phyloP scores from a whole-genome alignment of 495 filamentous ascomycete genomes.

The Choiromyces venosus region DNA sequence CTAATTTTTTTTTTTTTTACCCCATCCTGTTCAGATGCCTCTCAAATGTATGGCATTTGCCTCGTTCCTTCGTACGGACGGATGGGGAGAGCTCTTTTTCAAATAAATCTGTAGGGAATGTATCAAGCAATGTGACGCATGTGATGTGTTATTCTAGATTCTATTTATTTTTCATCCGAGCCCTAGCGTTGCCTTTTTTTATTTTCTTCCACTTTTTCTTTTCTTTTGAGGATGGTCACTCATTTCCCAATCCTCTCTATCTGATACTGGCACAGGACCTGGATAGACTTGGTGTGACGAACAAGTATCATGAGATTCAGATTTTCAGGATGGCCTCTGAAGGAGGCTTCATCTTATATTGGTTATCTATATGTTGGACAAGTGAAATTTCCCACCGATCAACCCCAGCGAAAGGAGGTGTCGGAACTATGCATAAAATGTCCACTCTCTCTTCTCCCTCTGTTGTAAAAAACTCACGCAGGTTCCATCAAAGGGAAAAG shows the following conservation, averaged over 20 bases:
- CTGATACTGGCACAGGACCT: not conserved
- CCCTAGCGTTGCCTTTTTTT: not conserved
- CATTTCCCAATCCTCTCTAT: not conserved
- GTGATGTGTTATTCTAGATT: not conserved
- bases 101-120: not conserved
- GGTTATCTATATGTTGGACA: constrained; percentile 25
- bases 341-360: not conserved
- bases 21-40: not conserved
- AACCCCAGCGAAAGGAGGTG: constrained; percentile 33
- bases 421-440: constrained; percentile 40
- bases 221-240: not conserved
- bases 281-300: not conserved
- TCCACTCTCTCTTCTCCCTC: constrained; percentile 29
- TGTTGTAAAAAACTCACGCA: constrained; percentile 2
- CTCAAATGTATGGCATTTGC: not conserved
- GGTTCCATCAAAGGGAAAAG: not conserved
- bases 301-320: not conserved
- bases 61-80: not conserved
- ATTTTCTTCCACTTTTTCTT: not conserved
- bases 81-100: not conserved
- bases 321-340: not conserved
- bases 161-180: not conserved
- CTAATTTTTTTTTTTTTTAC: not conserved
- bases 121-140: not conserved
- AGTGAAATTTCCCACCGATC: constrained; percentile 39